phyloP scores from a whole-genome alignment of 805 yeast species.

The Candida manassasensis region DNA sequence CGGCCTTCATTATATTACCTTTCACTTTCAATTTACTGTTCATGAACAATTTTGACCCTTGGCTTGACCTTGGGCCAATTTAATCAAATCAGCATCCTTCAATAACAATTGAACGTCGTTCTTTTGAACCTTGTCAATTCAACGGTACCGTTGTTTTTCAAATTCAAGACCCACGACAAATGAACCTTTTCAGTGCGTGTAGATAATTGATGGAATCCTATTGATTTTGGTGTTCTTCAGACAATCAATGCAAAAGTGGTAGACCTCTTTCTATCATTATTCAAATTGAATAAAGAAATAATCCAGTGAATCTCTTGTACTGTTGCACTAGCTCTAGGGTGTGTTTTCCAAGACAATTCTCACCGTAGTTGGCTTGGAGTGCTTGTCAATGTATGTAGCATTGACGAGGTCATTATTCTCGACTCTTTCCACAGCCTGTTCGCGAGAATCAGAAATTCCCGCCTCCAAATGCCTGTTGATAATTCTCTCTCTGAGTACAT shows the following conservation, averaged over 20 bases:
- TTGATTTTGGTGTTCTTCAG: too few species aligned
- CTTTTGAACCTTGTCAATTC: slow-evolving; percentile 41
- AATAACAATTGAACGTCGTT: slow-evolving; percentile 62
- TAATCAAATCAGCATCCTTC: slow-evolving; percentile 64
- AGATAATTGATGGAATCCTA: too few species aligned
- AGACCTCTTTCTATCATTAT: too few species aligned
- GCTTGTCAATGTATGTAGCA: slow-evolving; percentile 39
- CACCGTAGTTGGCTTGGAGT: slow-evolving; percentile 16
- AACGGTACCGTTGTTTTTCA: slow-evolving; percentile 53
- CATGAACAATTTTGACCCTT: slow-evolving; percentile 83
- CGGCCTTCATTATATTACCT: slow-evolving; percentile 90
- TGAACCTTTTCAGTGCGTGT: too few species aligned
- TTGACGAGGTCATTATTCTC: slow-evolving; percentile 60
- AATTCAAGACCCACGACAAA: slow-evolving; percentile 69
- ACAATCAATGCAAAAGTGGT: too few species aligned
- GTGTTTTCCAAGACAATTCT: too few species aligned
- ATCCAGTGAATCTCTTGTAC: too few species aligned
- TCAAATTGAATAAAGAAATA: too few species aligned
- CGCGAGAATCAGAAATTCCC: slow-evolving; percentile 45
- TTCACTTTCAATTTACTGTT: slow-evolving; percentile 78
- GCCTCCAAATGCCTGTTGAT: slow-evolving; percentile 60
- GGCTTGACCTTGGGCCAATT: slow-evolving; percentile 71
- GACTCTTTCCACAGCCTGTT: slow-evolving; percentile 50
- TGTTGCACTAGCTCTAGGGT: too few species aligned
- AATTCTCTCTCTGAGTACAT: slow-evolving; percentile 50